Conservation (phyloP, 768 basidiomycete genomes). For the Boletus coccyginus region DNA sequence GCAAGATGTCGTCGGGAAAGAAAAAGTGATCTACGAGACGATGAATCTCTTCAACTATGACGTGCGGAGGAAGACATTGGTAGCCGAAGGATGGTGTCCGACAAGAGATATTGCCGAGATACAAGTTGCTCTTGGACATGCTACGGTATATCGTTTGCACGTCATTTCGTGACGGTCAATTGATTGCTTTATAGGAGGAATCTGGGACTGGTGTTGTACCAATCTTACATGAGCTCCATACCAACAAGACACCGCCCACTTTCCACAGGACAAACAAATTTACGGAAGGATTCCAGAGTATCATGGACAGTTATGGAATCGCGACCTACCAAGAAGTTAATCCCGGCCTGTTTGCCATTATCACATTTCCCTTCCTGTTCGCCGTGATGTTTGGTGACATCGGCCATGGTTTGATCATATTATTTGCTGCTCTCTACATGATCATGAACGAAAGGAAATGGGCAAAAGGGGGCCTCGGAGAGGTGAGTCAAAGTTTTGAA, state of each 20-base stretch:
- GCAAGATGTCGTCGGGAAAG: slow-evolving; percentile 92
- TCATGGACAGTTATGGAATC: slow-evolving; percentile 97
- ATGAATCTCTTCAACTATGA: slow-evolving; percentile 96
- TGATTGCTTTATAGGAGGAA: slow-evolving; percentile 54
- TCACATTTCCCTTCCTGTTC: slow-evolving; percentile 97
- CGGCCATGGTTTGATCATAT: slow-evolving; percentile 88
- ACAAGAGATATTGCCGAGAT: slow-evolving; percentile 86
- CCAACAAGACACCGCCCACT: slow-evolving; percentile 90
- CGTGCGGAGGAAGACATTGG: slow-evolving; percentile 86
- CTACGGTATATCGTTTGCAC: slow-evolving; percentile 56
- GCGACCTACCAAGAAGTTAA: slow-evolving; percentile 96
- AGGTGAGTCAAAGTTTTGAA: slow-evolving; percentile 43
- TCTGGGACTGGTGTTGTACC: slow-evolving; percentile 92
- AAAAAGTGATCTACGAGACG: slow-evolving; percentile 95
- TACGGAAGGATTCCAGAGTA: slow-evolving; percentile 94
- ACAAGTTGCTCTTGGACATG: slow-evolving; percentile 83
- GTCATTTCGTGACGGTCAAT: neutral
- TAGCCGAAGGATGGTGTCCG: slow-evolving; percentile 98
- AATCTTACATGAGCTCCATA: slow-evolving; percentile 86
- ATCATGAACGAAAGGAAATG: slow-evolving; percentile 82
- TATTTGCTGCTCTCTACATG: slow-evolving; percentile 76
- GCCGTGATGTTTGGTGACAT: slow-evolving; percentile 99
- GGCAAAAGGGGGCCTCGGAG: slow-evolving; percentile 69
- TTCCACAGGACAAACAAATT: slow-evolving; percentile 95
- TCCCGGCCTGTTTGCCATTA: slow-evolving; percentile 87